Evolutionary conservation across 2,329 filamentous ascomycete genomes (phyloP), one percentile per base, ranked within the genome.

Genomic region (Epichloe typhina): DNA sequence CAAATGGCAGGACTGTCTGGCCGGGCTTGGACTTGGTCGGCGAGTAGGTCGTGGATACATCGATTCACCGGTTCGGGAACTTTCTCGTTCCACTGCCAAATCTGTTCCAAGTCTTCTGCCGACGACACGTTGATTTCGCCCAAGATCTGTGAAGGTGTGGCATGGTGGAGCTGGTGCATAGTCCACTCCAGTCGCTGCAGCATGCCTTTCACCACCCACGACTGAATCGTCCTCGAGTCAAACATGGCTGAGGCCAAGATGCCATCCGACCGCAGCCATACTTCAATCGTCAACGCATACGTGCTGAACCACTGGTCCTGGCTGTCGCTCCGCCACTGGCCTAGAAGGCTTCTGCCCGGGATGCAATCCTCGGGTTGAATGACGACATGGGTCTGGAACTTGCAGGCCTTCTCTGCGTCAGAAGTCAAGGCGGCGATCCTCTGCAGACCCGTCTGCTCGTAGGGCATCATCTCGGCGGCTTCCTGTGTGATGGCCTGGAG

Each of bases 41-140:
- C 61, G 51, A 76, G 67, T 50, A 74, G 58, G 41, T 74, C 69
- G 54, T 76, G 73, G 64, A 74, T 72, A 54, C 70, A 73, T 43
- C 59, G 61, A 17, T 66, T 58, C 21, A 75, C 59, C 3, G 64
- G 64, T 0, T 68, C 63, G 1, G 71, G 69, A 3, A 74, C 58
- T 2, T 61, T 58, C 21, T 65, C 61, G 56, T 75, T 75, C 72
- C 72, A 74, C 19, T 56, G 54, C 69, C 72, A 74, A 49, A 77
- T 60, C 54, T 71, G 69, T n/a, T 69, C 61, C n/a, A 73, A 57
- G 52, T 75, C 69, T n/a, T 47, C 26, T 26, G 26, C 26, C 26
- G 26, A 26, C 26, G 26, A 26, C 26, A 26, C 1, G 26, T 26
- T 26, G 26, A 26, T 26, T 26, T 26, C 26, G 26, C 26, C 26